Evolutionary conservation across 2,329 filamentous ascomycete species (phyloP), one percentile per base, ranked within the genome.

Genomic region (Colletotrichum caudatum): DNA sequence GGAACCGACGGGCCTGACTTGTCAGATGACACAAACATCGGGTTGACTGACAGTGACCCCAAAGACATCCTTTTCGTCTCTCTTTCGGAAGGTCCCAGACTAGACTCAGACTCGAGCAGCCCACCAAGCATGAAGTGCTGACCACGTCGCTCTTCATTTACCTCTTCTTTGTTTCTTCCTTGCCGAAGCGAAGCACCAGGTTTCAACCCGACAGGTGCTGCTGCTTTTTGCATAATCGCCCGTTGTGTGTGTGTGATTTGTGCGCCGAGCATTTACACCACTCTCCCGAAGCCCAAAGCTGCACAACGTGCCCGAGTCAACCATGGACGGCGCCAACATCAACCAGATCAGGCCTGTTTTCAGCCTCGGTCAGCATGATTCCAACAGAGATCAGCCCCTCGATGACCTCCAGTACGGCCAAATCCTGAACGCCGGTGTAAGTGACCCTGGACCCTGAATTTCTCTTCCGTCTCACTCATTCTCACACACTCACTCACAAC

Each of bases 361-460:
- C 78, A 93, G 91, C 77, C 85, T 94, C 75, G 92, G 92, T 69
- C 91, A 94, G 74, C 93, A 95, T 81, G 91, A 94, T 78, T 90
- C 91, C 8, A 84, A 84, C 63, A 85, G 92, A 70, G 81, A 84
- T 37, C 82, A 88, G 74, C 88, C 90, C 68, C 86, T 93, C 68
- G 88, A 88, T 26, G 87, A 91, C 62, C 81, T 89, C 74, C 86
- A 93, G 77, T 89, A 94, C 76, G 86, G 87, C 64, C 87, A 92
- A 77, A 86, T 93, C 14, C 86, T 94, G 74, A 91, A 92, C 77
- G 84, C 88, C 74, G 91, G 91, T 82, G 91, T 93, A 87, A 84
- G 90, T 84, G 74, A 66, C 63, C 67, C 29, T 53, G 54, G n/a
- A 33, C 46, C 65, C 62, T 64, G 59, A 59, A 20, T 57, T n/a